Percentiles rank a stretch among this genome's conserved stretches.
These are phyloP conservation scores for Ichthyophthirius multifiliis DNA, from an alignment of 169 alveolate genomes.

Conservation along the genomic window DNA sequence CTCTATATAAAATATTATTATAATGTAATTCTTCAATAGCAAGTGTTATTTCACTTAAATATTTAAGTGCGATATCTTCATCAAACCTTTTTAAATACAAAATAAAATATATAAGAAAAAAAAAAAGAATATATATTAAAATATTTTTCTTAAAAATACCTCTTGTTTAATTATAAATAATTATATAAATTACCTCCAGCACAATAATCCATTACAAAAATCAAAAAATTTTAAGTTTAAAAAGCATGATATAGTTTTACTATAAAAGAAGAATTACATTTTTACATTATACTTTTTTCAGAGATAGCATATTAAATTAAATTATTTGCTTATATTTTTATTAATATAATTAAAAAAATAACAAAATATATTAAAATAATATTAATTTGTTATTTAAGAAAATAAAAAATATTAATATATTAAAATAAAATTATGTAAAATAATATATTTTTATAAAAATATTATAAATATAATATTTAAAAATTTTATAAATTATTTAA, in stretches of 20 bases:
- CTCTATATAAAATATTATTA: constrained; percentile 80
- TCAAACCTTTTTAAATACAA: constrained; percentile 48
- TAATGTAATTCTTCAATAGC: constrained; percentile 80
- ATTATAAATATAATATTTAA: no score
- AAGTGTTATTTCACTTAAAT: constrained; percentile 66
- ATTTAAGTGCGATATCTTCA: constrained; percentile 69
- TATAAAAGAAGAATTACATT: constrained; percentile 65
- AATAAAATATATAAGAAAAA: constrained; percentile 47
- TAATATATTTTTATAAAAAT: no score
- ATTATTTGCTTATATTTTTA: constrained; percentile 52
- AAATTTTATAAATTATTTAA: no score
- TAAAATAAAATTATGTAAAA: no score
- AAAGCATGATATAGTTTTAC: constrained; percentile 66
- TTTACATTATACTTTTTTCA: constrained; percentile 69
- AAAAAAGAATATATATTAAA: constrained; percentile 53
- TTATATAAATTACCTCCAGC: constrained; percentile 77
- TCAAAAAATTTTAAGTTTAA: constrained; percentile 58
- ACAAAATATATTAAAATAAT: no score
- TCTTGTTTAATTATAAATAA: constrained; percentile 57
- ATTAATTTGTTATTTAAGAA: no score
- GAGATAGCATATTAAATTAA: constrained; percentile 68
- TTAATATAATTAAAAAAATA: no score
- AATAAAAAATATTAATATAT: no score
- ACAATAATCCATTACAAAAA: constrained; percentile 66
- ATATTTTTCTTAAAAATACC: constrained; percentile 72